Conservation (phyloP, 2,329 filamentous ascomycete species). For the Talaromyces sp. region DNA sequence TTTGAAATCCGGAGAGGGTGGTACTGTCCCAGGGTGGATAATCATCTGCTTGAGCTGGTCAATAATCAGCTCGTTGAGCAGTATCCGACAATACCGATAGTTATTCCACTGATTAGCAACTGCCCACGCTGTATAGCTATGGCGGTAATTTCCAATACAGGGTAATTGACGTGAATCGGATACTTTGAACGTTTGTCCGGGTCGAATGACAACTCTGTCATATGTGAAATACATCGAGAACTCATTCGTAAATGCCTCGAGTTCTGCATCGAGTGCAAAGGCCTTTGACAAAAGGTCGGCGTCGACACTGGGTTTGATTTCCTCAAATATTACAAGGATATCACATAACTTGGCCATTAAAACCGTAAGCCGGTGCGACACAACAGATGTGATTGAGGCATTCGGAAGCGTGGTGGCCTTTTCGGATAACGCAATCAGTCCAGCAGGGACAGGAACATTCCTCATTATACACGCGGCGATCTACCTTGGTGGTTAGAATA, state of each 20-base stretch:
- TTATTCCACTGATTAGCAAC: constrained; percentile 55
- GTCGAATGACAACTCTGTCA: constrained; percentile 17
- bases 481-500: constrained; percentile 18
- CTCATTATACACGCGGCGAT: constrained; percentile 34
- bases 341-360: constrained; percentile 29
- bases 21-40: constrained; percentile 15
- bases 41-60: constrained; percentile 24
- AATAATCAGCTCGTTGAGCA: constrained; percentile 48
- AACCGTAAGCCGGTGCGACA: constrained; percentile 26
- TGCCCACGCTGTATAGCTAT: constrained; percentile 53
- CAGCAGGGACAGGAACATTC: constrained; percentile 25
- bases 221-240: constrained; percentile 27
- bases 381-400: constrained; percentile 13
- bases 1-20: constrained; percentile 25
- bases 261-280: constrained; percentile 28
- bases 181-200: constrained; percentile 32
- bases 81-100: constrained; percentile 55
- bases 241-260: constrained; percentile 28
- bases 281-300: constrained; percentile 27
- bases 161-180: constrained; percentile 17
- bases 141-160: constrained; percentile 52
- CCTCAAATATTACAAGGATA: constrained; percentile 19
- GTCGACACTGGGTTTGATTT: neutral
- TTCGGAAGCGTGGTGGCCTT: constrained; percentile 16
- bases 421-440: constrained; percentile 28